Conservation (phyloP, 2,329 filamentous ascomycete genomes). For the Diaporthe velutina region DNA sequence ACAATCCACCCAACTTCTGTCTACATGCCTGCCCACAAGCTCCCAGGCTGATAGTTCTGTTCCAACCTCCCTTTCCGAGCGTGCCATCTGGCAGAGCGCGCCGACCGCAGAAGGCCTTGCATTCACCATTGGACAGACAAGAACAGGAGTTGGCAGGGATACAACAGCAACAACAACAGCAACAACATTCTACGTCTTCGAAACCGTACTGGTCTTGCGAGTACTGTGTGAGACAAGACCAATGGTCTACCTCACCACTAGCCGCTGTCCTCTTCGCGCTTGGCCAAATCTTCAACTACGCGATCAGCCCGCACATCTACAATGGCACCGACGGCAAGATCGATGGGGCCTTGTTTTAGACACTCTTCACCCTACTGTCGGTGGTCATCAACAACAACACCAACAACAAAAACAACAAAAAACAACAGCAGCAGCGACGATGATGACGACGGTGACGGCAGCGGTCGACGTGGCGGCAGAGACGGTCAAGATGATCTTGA, state of each 20-base stretch:
- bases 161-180: no score
- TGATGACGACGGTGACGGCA: no score
- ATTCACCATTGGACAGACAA: not conserved
- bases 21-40: not conserved
- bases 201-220: slow-evolving; percentile 84
- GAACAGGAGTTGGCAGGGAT: no score
- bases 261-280: slow-evolving; percentile 88
- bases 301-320: slow-evolving; percentile 92
- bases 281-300: slow-evolving; percentile 96
- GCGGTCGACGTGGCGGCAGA: slow-evolving; percentile 97
- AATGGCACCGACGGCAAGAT: slow-evolving; percentile 85
- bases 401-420: no score
- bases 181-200: slow-evolving; percentile 89
- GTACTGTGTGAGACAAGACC: slow-evolving; percentile 90
- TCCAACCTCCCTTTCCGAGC: not conserved
- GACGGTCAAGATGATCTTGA: slow-evolving; percentile 94
- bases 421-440: no score
- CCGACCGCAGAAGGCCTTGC: not conserved
- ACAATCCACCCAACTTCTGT: not conserved
- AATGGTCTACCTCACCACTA: slow-evolving; percentile 84
- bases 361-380: slow-evolving; percentile 88
- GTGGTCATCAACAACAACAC: no score
- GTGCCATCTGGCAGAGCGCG: not conserved
- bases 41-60: not conserved
- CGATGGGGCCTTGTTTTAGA: slow-evolving; percentile 93